Evolutionary conservation across 2,329 filamentous ascomycete genomes (phyloP), one percentile per base, ranked within the genome.

Genomic region (Didymella exigua): DNA sequence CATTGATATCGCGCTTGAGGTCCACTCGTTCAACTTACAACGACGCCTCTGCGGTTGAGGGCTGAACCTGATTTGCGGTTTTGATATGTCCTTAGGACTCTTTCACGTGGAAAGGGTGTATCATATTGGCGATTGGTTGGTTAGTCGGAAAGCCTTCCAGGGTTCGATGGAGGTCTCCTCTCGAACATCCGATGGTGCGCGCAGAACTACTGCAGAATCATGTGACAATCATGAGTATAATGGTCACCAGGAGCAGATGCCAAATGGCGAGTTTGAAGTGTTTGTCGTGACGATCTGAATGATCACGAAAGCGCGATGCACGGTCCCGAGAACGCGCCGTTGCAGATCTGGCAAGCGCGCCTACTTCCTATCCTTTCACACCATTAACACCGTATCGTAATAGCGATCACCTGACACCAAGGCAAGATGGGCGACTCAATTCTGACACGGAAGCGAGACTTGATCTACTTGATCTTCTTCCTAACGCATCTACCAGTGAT

Each of bases 391-490:
- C 14, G 3, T 30, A 13, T 14, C 18, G 10, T n/a, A 38, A 14
- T 24, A n/a, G 14, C 30, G 7, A 5, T 18, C 2, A n/a, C n/a
- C 16, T 9, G 18, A 14, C 24, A 37, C 4, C 19, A 14, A 13
- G n/a, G 8, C 41, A 50, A 55, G 5, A 74, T 76, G 72, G 66
- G 67, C 14, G 49, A 51, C 3, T 62, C 66, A 1, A 71, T 77
- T 14, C 65, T 73, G 26, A 57, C 62, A 19, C 72, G 79, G 41
- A 80, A 79, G 66, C 70, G 70, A 18, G 80, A 82, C 52, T 57
- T 80, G 4, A 54, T 78, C 26, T 84, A 85, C 62, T 76, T 88
- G 5, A 61, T 80, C 33, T 88, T 88, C 76, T 89, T 89, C 73
- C 50, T 78, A 46, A 81, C 84, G 19, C 85, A 88, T 65, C 69